Evolutionary conservation across 192 early-diverging fungal genomes (phyloP).

Genomic region (Chytriomyces sp.): DNA sequence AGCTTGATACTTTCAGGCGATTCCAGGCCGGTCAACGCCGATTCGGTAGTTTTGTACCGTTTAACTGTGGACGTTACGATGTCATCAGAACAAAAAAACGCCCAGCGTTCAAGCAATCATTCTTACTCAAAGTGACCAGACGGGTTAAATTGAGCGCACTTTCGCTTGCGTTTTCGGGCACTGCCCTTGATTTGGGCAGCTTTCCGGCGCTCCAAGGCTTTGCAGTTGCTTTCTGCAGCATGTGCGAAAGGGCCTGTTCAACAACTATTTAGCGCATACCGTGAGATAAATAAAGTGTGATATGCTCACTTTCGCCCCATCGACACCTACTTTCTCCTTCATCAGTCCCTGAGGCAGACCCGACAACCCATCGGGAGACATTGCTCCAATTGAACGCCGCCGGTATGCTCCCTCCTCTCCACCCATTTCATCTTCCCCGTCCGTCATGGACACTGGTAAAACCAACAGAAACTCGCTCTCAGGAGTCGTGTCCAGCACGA

Average conservation of each 20-base stretch:
- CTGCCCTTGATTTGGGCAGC: too few relatives aligned
- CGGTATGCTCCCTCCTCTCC: neutral
- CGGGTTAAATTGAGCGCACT: neutral
- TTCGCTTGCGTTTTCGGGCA: neutral
- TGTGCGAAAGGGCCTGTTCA: neutral
- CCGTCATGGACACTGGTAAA: constrained; percentile 10
- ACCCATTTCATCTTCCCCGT: neutral
- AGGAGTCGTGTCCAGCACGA: neutral
- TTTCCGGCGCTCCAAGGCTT: neutral
- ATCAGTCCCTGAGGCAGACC: neutral
- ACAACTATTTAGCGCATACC: neutral
- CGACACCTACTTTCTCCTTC: neutral
- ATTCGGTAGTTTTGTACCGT: constrained; percentile 25
- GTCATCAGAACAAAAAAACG: neutral
- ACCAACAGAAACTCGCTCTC: constrained; percentile 31
- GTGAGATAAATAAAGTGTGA: neutral
- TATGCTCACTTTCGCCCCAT: neutral
- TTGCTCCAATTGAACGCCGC: too few relatives aligned
- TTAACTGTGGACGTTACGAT: neutral
- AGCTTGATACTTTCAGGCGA: constrained; percentile 19
- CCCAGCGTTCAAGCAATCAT: neutral
- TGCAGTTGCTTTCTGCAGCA: neutral
- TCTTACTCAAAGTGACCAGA: constrained; percentile 18
- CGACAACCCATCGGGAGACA: neutral
- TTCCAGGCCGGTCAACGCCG: neutral